Evolutionary conservation across 805 yeast genomes (phyloP).

Genomic region (Cyberlindnera lachancei): DNA sequence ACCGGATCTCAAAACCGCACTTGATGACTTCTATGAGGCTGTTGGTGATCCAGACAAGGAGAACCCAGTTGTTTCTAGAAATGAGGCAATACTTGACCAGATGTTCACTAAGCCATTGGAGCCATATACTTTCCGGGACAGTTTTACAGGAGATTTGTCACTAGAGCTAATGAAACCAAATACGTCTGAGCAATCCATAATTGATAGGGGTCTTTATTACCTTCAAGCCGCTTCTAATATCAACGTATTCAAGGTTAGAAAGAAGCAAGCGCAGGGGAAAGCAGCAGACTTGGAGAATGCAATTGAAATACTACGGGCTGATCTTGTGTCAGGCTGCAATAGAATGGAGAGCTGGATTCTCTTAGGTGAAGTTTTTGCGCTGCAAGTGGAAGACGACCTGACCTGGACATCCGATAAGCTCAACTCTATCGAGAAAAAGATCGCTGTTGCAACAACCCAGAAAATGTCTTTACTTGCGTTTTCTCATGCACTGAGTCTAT

Average conservation of each 20-base stretch:
- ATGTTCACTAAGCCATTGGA: slow-evolving; percentile 42
- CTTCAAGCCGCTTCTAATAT: slow-evolving; percentile 62
- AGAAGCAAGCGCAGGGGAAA: slow-evolving; percentile 72
- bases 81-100: slow-evolving; percentile 36
- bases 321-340: slow-evolving; percentile 56
- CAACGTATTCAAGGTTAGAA: slow-evolving; percentile 59
- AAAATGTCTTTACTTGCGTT: slow-evolving; percentile 66
- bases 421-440: slow-evolving; percentile 52
- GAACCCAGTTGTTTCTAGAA: slow-evolving; percentile 36
- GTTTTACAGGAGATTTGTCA: slow-evolving; percentile 42
- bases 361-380: slow-evolving; percentile 72
- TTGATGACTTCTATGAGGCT: slow-evolving; percentile 66
- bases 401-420: slow-evolving; percentile 89
- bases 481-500: slow-evolving; percentile 56
- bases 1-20: slow-evolving; percentile 61
- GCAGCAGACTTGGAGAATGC: slow-evolving; percentile 76
- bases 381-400: slow-evolving; percentile 78
- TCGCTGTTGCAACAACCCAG: slow-evolving; percentile 55
- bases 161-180: slow-evolving; percentile 25
- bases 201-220: slow-evolving; percentile 54
- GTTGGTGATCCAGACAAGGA: slow-evolving; percentile 55
- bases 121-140: slow-evolving; percentile 36
- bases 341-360: slow-evolving; percentile 84
- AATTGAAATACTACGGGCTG: slow-evolving; percentile 54
- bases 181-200: slow-evolving; percentile 29